Evolutionary conservation across 2,329 filamentous ascomycete genomes (phyloP).

Genomic region (Fusarium sp.): DNA sequence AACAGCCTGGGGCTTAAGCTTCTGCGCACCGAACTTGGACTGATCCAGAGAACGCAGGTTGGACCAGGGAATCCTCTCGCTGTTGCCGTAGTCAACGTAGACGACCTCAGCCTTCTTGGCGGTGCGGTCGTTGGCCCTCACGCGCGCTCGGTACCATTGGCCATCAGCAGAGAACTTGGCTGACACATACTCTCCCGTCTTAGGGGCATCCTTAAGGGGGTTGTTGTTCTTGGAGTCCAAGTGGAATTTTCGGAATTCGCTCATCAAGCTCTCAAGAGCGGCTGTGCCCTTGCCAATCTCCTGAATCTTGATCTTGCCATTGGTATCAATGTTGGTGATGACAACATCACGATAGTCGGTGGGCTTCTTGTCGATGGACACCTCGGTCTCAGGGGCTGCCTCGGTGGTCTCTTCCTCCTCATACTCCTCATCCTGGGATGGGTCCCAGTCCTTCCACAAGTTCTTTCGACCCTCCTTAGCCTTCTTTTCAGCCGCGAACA

Average conservation of each 20-base stretch:
- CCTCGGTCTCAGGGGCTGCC: slow-evolving; percentile 58
- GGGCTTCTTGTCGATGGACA: slow-evolving; percentile 72
- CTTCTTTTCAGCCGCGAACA: slow-evolving; percentile 85
- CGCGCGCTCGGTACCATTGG: slow-evolving; percentile 92
- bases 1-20: slow-evolving; percentile 85
- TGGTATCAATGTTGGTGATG: slow-evolving; percentile 88
- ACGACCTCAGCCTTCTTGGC: slow-evolving; percentile 89
- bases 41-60: slow-evolving; percentile 83
- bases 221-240: slow-evolving; percentile 82
- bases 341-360: slow-evolving; percentile 92
- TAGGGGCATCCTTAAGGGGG: slow-evolving; percentile 79
- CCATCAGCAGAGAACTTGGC: slow-evolving; percentile 90
- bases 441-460: slow-evolving; percentile 94
- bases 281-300: slow-evolving; percentile 88
- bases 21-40: slow-evolving; percentile 80
- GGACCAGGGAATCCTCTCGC: slow-evolving; percentile 86
- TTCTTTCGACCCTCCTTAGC: slow-evolving; percentile 91
- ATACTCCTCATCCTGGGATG: slow-evolving; percentile 79
- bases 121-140: slow-evolving; percentile 92
- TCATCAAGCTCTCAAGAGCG: slow-evolving; percentile 88
- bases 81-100: slow-evolving; percentile 97
- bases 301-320: slow-evolving; percentile 88
- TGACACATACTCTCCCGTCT: slow-evolving; percentile 90
- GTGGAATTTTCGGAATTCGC: slow-evolving; percentile 90
- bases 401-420: slow-evolving; percentile 65